phyloP scores from a whole-genome alignment of 2,329 filamentous ascomycete genomes.

The Fusarium luffae region DNA sequence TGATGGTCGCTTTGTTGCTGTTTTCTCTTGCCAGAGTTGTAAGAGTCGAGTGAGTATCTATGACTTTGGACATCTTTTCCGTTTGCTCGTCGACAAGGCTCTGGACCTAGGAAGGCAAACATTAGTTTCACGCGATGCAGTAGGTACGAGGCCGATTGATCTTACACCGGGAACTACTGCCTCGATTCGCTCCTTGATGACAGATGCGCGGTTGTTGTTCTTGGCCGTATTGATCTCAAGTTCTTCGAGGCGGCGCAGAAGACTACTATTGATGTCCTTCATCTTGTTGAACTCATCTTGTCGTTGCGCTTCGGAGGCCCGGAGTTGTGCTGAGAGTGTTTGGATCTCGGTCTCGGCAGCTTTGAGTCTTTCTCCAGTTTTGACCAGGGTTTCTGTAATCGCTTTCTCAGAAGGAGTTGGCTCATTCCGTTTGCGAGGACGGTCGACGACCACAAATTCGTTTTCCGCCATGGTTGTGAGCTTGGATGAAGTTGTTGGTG shows the following conservation, averaged over 20 bases:
- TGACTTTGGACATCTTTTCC: neutral
- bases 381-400: neutral
- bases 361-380: neutral
- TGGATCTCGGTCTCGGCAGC: neutral
- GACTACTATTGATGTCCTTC: neutral
- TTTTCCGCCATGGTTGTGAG: neutral
- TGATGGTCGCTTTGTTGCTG: neutral
- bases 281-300: neutral
- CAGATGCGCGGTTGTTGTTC: neutral
- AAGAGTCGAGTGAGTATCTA: neutral
- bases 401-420: neutral
- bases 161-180: neutral
- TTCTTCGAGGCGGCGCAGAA: neutral
- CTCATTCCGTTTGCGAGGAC: neutral
- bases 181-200: neutral
- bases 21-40: neutral
- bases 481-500: neutral
- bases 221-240: neutral
- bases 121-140: neutral
- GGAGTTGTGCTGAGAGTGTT: neutral
- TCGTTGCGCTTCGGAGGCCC: neutral
- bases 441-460: neutral
- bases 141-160: neutral
- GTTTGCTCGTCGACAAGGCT: neutral
- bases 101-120: neutral